These are phyloP conservation scores for Inonotus obliquus DNA, from an alignment of 1,284 basidiomycete genomes.

Conservation along the genomic window DNA sequence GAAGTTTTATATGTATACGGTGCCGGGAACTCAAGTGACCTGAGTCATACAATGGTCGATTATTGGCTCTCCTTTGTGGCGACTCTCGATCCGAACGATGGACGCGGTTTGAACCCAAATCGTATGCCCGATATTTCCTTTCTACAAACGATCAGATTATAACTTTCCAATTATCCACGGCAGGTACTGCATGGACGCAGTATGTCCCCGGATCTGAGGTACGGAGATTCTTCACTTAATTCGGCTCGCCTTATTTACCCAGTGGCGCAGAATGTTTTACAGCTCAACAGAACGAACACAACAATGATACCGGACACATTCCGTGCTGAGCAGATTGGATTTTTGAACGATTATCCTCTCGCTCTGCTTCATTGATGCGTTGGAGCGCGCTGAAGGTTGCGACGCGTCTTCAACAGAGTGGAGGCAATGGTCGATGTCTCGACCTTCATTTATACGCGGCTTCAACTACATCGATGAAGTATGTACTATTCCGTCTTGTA, in stretches of 20 bases:
- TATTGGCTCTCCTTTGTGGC: constrained; percentile 51
- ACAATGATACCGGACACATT: constrained; percentile 35
- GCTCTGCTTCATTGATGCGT: not conserved
- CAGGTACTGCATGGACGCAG: not conserved
- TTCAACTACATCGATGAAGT: too few species aligned
- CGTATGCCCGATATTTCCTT: too few species aligned
- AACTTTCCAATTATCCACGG: not conserved
- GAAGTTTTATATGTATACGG: constrained; percentile 40
- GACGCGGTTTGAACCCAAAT: constrained; percentile 21
- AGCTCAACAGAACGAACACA: constrained; percentile 26
- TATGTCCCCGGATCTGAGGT: not conserved
- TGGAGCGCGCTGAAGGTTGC: not conserved
- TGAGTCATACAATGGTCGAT: constrained; percentile 40
- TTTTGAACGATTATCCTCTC: constrained; percentile 29
- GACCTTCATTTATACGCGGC: too few species aligned
- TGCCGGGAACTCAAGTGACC: constrained; percentile 23
- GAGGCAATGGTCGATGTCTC: too few species aligned
- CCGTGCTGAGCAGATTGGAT: constrained; percentile 33
- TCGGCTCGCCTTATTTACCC: not conserved
- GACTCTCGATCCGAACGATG: constrained; percentile 45
- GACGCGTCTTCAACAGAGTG: too few species aligned
- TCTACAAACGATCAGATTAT: too few species aligned
- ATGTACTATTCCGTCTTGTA: too few species aligned
- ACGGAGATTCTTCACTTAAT: constrained; percentile 23
- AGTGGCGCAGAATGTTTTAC: too few species aligned